A percentile compares a stretch with the other conserved stretches of the same genome.
phyloP scores from a whole-genome alignment of 2,329 filamentous ascomycete species.

The Cordyceps tenuipes region DNA sequence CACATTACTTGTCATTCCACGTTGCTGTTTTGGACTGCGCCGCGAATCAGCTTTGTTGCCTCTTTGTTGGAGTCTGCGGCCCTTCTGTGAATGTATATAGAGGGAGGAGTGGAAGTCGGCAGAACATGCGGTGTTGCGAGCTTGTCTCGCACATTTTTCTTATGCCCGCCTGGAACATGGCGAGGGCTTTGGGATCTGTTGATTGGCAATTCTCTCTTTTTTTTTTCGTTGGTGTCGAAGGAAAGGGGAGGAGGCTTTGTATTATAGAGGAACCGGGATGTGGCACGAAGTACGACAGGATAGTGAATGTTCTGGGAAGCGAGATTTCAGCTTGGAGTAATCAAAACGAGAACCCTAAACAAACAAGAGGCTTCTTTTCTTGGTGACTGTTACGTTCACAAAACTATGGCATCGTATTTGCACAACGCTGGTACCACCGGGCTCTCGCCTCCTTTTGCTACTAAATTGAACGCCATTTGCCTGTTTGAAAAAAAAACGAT shows the following conservation, averaged over 20 bases:
- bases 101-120: not conserved
- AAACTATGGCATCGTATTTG: not conserved
- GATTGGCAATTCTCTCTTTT: not conserved
- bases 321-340: not conserved
- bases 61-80: not conserved
- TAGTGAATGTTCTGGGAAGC: not conserved
- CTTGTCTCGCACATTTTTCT: constrained; percentile 4
- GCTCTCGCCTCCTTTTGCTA: too few relatives aligned
- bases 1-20: not conserved
- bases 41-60: not conserved
- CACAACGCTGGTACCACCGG: too few relatives aligned
- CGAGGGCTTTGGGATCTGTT: not conserved
- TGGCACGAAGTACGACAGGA: constrained; percentile 1
- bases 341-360: not conserved
- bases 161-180: constrained; percentile 14
- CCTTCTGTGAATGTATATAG: not conserved
- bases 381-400: not conserved
- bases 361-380: not conserved
- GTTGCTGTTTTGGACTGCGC: not conserved
- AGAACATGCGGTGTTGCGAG: not conserved
- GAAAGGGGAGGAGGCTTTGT: not conserved
- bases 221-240: not conserved
- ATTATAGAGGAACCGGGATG: not conserved
- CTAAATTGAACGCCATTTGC: not conserved
- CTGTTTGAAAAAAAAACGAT: not conserved